Evolutionary conservation across 345 rosid genomes (phyloP), one percentile per base, ranked within the genome.

Genomic region (Populus tremula): DNA sequence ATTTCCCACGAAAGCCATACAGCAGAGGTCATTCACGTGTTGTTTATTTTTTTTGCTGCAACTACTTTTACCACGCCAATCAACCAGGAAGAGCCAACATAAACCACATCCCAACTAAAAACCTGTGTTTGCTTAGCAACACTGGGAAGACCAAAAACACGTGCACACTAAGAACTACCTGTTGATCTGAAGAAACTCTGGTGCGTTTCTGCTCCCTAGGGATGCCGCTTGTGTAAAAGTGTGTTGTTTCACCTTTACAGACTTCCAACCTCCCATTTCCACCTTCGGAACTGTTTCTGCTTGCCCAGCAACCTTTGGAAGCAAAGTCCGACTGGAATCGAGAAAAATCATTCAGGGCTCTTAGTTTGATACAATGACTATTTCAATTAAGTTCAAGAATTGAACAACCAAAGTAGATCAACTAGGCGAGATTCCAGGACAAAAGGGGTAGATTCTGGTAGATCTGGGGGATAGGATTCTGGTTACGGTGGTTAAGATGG

Each of bases 211-310:
- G 77, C 73, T 84, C 75, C 81, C 67, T 70, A 17, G 45, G 36
- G 71, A 45, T 63, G 73, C 67, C 74, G 79, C 76, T 75, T 66
- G 79, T 53, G 76, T 79, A n/a, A 67, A 54, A 31, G 67, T 78
- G 56, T 70, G 54, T 71, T 82, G 78, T 53, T 68, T 84, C 65
- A 76, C 65, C 85, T 88, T 90, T 39, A 89, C 91, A 54, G 92
- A 86, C 31, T 84, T 89, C 95, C 98, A 94, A 33, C 81, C 73
- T 73, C 90, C 91, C 72, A 79, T 75, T 79, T 89, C 97, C 50
- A 77, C 77, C 79, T 85, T 86, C 71, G 88, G 83, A 67, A 78
- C 78, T 43, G 31, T 35, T 77, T 49, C 79, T 69, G 80, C 47
- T 85, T 73, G 83, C 56, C 69, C 72, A 70, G 49, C 27, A 71